Evolutionary conservation across 352 stramenopile species (phyloP), one percentile per base, ranked within the genome.

Genomic region (Phytophthora hybrid): DNA sequence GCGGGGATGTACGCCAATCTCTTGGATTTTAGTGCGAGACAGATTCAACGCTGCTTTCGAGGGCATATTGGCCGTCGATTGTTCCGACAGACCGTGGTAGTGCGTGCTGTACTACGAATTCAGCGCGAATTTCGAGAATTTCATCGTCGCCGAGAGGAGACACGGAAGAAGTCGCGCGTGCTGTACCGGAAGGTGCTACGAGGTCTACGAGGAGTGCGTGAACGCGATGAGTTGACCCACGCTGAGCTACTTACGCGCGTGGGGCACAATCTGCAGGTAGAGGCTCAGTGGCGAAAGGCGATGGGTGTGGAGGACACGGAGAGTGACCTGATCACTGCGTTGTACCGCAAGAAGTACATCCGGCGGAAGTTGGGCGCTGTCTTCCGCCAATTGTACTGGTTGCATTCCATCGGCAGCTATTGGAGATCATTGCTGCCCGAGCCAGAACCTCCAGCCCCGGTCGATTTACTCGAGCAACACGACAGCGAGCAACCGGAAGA

Each of bases 41-140:
- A 89, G 16, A 90, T 99, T 52, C 94, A 99, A 76, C 87, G 94
- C 2, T 78, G 92, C 6, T 98, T 93, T 63, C 87, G 95, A 11
- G 96, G 96, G 0, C 81, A 92, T 76, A 64, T 87, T 1, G 93
- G 93, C 0, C 80, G 96, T 5, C 69, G 74, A 21, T 63, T 84
- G 14, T 81, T 78, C 47, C 72, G 71, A 4, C 73, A 92, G 41
- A 53, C 70, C 0, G 5, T 89, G 18, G 78, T 81, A 2, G 46
- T 90, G 3, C 66, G 76, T n/a, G 78, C 83, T 1, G 74, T 75
- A 23, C 65, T 89, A 39, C 66, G 69, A n/a, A 84, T 92, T 62
- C 85, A 91, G 54, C 76, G 80, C 0, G 65, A 66, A 32, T 91
- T 82, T 57, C 74, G 83, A 21, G 76, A 82, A 14, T 80, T 83